Evolutionary conservation across 352 stramenopile genomes (phyloP).

Genomic region (Globisporangium emineosum): DNA sequence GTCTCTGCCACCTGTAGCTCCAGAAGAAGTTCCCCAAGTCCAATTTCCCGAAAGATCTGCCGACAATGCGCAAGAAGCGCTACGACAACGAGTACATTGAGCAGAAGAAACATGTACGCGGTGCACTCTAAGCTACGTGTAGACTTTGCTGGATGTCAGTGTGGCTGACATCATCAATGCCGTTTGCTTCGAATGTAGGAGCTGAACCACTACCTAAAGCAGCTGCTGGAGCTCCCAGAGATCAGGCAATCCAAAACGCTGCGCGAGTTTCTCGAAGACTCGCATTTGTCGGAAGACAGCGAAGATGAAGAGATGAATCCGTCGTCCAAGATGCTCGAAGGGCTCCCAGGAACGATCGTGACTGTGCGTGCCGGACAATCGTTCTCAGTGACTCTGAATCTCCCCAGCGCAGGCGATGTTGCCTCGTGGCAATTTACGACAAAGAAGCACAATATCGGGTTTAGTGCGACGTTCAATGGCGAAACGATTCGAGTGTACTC

Average conservation of each 20-base stretch:
- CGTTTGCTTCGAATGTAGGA: slow-evolving; percentile 22
- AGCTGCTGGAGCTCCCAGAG: slow-evolving; percentile 50
- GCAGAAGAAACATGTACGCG: slow-evolving; percentile 44
- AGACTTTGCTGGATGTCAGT: not conserved
- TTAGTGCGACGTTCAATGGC: slow-evolving; percentile 71
- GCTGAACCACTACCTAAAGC: slow-evolving; percentile 53
- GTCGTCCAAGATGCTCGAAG: slow-evolving; percentile 48
- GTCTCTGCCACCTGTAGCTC: slow-evolving; percentile 30
- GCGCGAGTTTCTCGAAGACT: slow-evolving; percentile 61
- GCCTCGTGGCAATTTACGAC: slow-evolving; percentile 73
- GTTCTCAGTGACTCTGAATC: slow-evolving; percentile 55
- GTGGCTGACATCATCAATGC: not conserved
- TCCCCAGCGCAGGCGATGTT: slow-evolving; percentile 40
- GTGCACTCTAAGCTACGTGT: not conserved
- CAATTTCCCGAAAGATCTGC: slow-evolving; percentile 53
- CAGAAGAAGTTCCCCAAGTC: slow-evolving; percentile 76
- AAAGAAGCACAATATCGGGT: slow-evolving; percentile 82
- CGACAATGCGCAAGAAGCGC: slow-evolving; percentile 64
- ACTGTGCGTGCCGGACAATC: slow-evolving; percentile 64
- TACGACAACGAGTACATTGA: slow-evolving; percentile 78
- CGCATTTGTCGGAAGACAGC: slow-evolving; percentile 42
- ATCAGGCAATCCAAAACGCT: slow-evolving; percentile 55
- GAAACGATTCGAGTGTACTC: slow-evolving; percentile 61
- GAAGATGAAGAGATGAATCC: slow-evolving; percentile 47
- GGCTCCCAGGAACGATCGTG: slow-evolving; percentile 56